Evolutionary conservation across 495 filamentous ascomycete species (phyloP).

Genomic region (Penicillium chermesinum): DNA sequence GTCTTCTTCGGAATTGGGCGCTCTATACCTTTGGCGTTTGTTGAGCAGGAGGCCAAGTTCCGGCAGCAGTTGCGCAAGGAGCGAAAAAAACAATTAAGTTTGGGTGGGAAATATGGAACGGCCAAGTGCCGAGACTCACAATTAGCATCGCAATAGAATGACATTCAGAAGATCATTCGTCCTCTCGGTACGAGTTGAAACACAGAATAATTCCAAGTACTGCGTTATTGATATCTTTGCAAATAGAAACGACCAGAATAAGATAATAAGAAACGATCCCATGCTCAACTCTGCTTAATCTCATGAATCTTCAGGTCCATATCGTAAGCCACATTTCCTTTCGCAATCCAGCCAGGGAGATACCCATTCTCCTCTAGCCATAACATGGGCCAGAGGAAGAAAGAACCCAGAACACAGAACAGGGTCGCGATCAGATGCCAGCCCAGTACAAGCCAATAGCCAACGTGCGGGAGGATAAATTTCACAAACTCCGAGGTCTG

Average conservation of each 20-base stretch:
- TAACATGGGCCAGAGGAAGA: conserved; percentile 48
- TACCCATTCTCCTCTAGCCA: conserved; percentile 42
- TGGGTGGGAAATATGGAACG: too few relatives aligned
- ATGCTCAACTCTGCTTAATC: conserved; percentile 19
- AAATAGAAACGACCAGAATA: neutral
- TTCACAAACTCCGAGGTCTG: conserved; percentile 73
- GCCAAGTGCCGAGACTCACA: too few relatives aligned
- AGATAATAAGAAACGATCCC: neutral
- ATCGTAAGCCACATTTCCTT: conserved; percentile 26
- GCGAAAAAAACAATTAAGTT: conserved; percentile 17
- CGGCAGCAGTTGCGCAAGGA: conserved; percentile 30
- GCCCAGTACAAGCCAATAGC: conserved; percentile 42
- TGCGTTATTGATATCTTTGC: neutral
- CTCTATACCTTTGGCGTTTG: conserved; percentile 58
- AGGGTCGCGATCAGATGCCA: conserved; percentile 60
- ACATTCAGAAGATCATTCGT: too few relatives aligned
- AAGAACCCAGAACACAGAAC: conserved; percentile 55
- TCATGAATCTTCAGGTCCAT: conserved; percentile 23
- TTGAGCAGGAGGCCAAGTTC: conserved; percentile 56
- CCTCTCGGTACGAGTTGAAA: too few relatives aligned
- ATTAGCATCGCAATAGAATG: too few relatives aligned
- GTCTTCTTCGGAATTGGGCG: conserved; percentile 72
- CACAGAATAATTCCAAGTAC: too few relatives aligned
- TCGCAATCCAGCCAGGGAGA: conserved; percentile 17
- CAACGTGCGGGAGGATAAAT: conserved; percentile 48